Percentiles rank a stretch among this genome's conserved stretches.
phyloP scores from a whole-genome alignment of 2,329 filamentous ascomycete species.

The Penicillium sumatraense region DNA sequence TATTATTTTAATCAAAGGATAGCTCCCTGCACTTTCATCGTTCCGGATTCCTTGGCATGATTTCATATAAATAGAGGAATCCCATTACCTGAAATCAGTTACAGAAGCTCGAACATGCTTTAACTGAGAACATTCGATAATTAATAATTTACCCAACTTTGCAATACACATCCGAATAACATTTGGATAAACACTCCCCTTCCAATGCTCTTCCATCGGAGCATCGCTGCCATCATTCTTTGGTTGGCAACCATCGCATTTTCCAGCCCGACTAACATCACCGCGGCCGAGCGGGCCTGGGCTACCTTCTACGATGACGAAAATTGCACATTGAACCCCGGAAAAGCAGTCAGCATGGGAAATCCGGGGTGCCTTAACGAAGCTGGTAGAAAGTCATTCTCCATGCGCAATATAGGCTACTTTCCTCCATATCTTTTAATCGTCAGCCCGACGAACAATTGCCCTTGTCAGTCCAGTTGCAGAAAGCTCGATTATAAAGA shows the following conservation, averaged over 20 bases:
- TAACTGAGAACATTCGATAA: too few species aligned
- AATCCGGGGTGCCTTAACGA: neutral
- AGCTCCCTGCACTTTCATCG: too few species aligned
- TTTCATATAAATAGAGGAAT: too few species aligned
- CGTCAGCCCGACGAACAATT: neutral
- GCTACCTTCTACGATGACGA: neutral
- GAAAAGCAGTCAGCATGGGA: neutral
- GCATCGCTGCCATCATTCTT: neutral
- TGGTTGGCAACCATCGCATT: neutral
- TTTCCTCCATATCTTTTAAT: neutral
- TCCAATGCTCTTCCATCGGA: neutral
- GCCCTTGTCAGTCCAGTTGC: neutral
- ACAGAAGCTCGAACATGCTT: too few species aligned
- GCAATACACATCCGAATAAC: too few species aligned
- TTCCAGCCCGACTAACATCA: neutral
- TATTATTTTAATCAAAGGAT: too few species aligned
- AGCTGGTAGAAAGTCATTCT: neutral
- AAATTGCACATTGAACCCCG: neutral
- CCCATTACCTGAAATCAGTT: too few species aligned
- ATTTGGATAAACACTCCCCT: too few species aligned
- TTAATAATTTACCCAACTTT: too few species aligned
- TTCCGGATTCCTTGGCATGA: too few species aligned
- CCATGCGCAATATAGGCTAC: neutral
- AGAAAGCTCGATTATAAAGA: neutral
- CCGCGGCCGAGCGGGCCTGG: neutral